Conservation (phyloP, 345 rosid genomes). For the Bruguiera gymnorhiza region DNA sequence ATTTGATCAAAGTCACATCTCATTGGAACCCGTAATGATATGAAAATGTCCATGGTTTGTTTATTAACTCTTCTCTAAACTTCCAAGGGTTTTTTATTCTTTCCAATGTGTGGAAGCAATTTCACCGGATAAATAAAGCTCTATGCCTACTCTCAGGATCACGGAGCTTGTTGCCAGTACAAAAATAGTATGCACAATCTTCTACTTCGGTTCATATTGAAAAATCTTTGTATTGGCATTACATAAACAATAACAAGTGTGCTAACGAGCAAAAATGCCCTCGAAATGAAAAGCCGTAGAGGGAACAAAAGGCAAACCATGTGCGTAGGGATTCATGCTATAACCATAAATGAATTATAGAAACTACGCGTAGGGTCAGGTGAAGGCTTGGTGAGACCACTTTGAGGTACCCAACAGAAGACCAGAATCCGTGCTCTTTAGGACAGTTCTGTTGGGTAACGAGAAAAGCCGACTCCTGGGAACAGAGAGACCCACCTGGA, state of each 20-base stretch:
- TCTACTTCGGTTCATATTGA: background rate
- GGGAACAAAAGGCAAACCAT: conserved; percentile 18
- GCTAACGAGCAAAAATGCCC: conserved; percentile 7
- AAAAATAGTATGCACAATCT: no score
- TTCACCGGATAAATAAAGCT: no score
- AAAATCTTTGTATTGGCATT: conserved; percentile 11
- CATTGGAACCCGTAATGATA: no score
- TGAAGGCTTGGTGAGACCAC: conserved; percentile 17
- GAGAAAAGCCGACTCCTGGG: conserved; percentile 21
- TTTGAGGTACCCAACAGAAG: conserved; percentile 28
- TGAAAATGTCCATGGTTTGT: no score
- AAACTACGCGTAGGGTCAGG: conserved; percentile 19
- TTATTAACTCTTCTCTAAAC: no score
- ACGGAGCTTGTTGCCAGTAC: no score
- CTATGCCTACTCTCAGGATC: no score
- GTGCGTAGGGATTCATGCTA: conserved; percentile 11
- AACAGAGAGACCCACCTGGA: conserved; percentile 18
- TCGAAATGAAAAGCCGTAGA: conserved; percentile 5
- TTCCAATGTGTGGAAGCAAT: no score
- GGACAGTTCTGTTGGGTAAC: conserved; percentile 26
- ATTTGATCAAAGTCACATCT: no score
- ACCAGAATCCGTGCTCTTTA: conserved; percentile 20
- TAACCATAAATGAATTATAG: background rate
- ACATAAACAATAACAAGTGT: conserved; percentile 4
- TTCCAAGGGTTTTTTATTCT: no score